phyloP scores from a whole-genome alignment of 495 filamentous ascomycete species.

The Aspergillus funiculosus region DNA sequence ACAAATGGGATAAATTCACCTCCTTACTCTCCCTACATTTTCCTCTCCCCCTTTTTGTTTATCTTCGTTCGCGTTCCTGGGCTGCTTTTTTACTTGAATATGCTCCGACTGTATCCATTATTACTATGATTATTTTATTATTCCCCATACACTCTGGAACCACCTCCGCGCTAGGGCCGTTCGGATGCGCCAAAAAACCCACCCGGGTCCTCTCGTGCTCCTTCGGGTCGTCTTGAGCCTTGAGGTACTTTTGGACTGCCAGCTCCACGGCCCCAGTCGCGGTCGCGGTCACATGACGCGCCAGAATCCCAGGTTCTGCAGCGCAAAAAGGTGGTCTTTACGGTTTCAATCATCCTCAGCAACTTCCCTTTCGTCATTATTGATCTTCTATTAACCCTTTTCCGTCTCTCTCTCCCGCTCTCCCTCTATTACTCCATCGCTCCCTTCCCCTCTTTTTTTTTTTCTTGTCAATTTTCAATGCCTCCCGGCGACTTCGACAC shows the following conservation, averaged over 20 bases:
- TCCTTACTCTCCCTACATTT: too few species aligned
- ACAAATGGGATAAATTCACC: too few species aligned
- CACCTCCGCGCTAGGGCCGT: slow-evolving; percentile 13
- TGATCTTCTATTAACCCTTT: slow-evolving; percentile 1
- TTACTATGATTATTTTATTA: background rate
- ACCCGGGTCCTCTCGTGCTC: slow-evolving; percentile 3
- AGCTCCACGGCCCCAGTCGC: background rate
- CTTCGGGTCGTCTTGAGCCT: slow-evolving; percentile 10
- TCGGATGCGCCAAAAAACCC: slow-evolving; percentile 10
- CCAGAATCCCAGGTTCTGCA: slow-evolving; percentile 6
- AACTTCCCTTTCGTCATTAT: background rate
- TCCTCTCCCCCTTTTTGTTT: background rate
- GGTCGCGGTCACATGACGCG: slow-evolving; percentile 12
- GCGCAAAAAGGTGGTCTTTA: background rate
- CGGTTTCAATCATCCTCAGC: background rate
- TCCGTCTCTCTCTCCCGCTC: background rate
- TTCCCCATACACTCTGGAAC: slow-evolving; percentile 8
- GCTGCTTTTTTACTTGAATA: slow-evolving; percentile 9
- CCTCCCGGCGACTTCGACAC: slow-evolving; percentile 31
- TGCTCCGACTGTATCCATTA: too few species aligned
- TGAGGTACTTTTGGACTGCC: slow-evolving; percentile 12
- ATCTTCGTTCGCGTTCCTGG: slow-evolving; percentile 1
- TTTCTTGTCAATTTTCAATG: slow-evolving; percentile 22
- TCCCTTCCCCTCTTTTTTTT: slow-evolving; percentile 18
- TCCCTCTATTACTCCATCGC: slow-evolving; percentile 12